These are phyloP conservation scores for Gynandropsis gynandra DNA, from an alignment of 345 rosid genomes.

Conservation along the genomic window DNA sequence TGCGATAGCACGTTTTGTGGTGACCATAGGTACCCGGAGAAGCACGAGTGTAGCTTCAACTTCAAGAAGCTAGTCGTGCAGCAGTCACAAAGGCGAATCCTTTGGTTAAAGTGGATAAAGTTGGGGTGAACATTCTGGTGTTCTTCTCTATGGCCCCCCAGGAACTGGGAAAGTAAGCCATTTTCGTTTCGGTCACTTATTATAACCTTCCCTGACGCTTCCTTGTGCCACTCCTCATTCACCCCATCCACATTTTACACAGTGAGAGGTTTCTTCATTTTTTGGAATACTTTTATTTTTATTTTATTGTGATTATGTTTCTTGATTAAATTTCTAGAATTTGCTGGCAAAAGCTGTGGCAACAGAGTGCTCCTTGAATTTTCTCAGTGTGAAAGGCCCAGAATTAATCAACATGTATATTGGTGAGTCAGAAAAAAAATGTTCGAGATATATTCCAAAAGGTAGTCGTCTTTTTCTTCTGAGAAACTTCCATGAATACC, in stretches of 20 bases:
- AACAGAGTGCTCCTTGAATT: conserved; percentile 91
- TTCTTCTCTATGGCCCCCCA: conserved; percentile 96
- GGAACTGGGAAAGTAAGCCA: conserved; percentile 80
- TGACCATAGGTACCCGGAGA: conserved; percentile 30
- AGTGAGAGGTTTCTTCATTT: not conserved
- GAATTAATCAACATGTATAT: conserved; percentile 98
- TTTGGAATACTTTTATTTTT: conserved; percentile 9
- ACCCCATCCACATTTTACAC: too few relatives aligned
- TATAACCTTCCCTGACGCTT: not conserved
- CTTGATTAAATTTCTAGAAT: conserved; percentile 46
- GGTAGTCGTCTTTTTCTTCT: conserved; percentile 33
- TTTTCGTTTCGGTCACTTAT: conserved; percentile 2
- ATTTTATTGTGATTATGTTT: conserved; percentile 12
- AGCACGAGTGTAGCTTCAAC: conserved; percentile 30
- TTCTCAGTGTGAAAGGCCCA: conserved; percentile 95
- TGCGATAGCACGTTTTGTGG: conserved; percentile 32
- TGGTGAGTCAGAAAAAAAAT: conserved; percentile 97
- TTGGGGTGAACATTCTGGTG: conserved; percentile 84
- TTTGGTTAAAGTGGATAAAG: conserved; percentile 28
- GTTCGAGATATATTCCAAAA: conserved; percentile 92
- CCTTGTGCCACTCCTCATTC: too few relatives aligned
- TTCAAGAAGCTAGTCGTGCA: conserved; percentile 24
- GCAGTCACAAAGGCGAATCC: conserved; percentile 30
- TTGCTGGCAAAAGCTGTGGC: conserved; percentile 98
- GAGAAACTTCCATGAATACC: not conserved